Percentiles rank a stretch among this genome's conserved stretches.
Evolutionary conservation across 495 filamentous ascomycete genomes (phyloP).

Genomic region (Copromyces sp.): DNA sequence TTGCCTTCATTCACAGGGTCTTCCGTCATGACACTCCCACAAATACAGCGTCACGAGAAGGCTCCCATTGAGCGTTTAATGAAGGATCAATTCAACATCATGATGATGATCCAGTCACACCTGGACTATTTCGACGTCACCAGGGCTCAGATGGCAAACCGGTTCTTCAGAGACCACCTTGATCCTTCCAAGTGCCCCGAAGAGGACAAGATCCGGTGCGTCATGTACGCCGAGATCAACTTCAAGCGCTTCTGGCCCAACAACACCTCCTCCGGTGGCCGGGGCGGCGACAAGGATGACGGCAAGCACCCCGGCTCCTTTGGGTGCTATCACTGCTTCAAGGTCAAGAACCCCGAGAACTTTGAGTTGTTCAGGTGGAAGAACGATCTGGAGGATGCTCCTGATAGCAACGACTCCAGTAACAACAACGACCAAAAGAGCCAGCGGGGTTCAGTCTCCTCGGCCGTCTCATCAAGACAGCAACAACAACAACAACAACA

Average conservation of each 20-base stretch:
- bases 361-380: conserved; percentile 18
- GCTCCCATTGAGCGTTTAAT: neutral
- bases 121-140: conserved; percentile 11
- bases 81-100: neutral
- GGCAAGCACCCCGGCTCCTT: conserved; percentile 7
- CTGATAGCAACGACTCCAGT: neutral
- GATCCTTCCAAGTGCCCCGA: conserved; percentile 5
- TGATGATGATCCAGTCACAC: conserved; percentile 2
- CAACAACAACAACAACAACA: neutral
- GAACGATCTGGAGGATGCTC: conserved; percentile 1
- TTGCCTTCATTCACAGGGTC: neutral
- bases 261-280: neutral
- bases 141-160: neutral
- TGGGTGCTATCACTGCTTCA: conserved; percentile 23
- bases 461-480: neutral
- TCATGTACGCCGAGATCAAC: conserved; percentile 15
- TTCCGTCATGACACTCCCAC: neutral
- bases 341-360: conserved; percentile 7
- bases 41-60: neutral
- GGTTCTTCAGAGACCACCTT: conserved; percentile 10
- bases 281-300: neutral
- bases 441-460: neutral
- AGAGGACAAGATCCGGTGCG: conserved; percentile 7
- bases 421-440: neutral
- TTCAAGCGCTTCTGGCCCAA: conserved; percentile 12